phyloP scores from a whole-genome alignment of 2,329 filamentous ascomycete genomes.

The Coniochaeta sp. region DNA sequence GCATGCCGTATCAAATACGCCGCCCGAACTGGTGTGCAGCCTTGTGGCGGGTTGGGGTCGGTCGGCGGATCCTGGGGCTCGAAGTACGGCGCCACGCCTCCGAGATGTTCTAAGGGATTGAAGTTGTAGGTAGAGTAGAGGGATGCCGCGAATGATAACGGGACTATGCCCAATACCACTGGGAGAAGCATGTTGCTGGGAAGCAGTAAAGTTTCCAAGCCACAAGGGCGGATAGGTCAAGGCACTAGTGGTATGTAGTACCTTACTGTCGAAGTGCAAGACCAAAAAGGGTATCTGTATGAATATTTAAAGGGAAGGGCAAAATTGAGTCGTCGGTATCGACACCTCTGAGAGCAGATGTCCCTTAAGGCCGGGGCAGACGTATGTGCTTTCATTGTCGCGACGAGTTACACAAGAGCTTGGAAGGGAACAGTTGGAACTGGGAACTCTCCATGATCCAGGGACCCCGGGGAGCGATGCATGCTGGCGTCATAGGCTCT shows the following conservation, averaged over 20 bases:
- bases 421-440: not conserved
- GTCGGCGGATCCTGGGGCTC: conserved; percentile 42
- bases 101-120: conserved; percentile 45
- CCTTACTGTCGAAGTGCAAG: too few species aligned
- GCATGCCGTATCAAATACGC: conserved; percentile 53
- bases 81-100: conserved; percentile 51
- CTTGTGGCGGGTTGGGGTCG: conserved; percentile 35
- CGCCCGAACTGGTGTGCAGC: conserved; percentile 42
- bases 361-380: too few species aligned
- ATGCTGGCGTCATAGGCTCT: not conserved
- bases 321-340: too few species aligned
- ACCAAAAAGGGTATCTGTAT: too few species aligned
- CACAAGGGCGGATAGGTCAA: not conserved
- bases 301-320: too few species aligned
- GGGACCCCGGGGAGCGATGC: not conserved
- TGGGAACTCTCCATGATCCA: not conserved
- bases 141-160: conserved; percentile 3
- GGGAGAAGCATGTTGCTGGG: not conserved
- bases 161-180: not conserved
- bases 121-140: conserved; percentile 42
- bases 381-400: not conserved
- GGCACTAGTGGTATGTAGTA: not conserved
- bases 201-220: not conserved
- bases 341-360: too few species aligned
- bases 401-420: not conserved